Base-by-base conservation (phyloP, 1,139 yeast species). In the Scheffersomyces lignicola region DNA sequence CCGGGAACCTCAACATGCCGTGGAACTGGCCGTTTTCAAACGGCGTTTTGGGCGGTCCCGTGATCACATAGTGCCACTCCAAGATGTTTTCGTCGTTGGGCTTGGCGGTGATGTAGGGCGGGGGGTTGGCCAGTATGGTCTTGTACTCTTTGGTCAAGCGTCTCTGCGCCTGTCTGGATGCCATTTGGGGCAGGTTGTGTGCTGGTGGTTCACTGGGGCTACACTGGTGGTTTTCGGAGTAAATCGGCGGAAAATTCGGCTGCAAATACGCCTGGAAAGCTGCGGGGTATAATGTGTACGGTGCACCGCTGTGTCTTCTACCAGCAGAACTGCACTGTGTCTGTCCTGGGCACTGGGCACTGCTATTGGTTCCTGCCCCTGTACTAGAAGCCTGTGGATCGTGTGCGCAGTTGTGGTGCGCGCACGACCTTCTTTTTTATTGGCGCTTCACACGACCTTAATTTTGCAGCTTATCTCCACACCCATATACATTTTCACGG, bases 1-100 rank as follows among this genome's bases (percentile, higher is more conserved):
- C 62, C 1, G 96, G 96, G 58, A 90, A 89, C 15, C 83, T 70
- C 31, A 90, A 68, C 14, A 88, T 76, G 2, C 97, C 97, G 54
- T 89, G 95, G 56, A 84, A 90, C 57, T 88, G 96, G 0, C 97
- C 97, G 14, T 77, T 80, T 39, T 73, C 83, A 54, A 83, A 90
- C 4, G 95, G 95, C 0, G 95, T 82, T 43, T 80, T 76, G 36
- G 94, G 89, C 5, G 97, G 96, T 0, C 97, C 97, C 1, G 82
- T 78, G 31, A 85, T 78, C 34, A 85, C 70, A 49, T 81, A 85
- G 58, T 83, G 90, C 94, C 94, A 84, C 49, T 72, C 71, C 36
- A 87, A 62, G 37, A 86, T 83, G 54, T 87, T 83, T 27, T 74
- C 70, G 42, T 89, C 97, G 41, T 81, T 78, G 3, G 97, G 96